Conservation (phyloP, 2,329 filamentous ascomycete genomes). For the Leptosphaerulina australis region DNA sequence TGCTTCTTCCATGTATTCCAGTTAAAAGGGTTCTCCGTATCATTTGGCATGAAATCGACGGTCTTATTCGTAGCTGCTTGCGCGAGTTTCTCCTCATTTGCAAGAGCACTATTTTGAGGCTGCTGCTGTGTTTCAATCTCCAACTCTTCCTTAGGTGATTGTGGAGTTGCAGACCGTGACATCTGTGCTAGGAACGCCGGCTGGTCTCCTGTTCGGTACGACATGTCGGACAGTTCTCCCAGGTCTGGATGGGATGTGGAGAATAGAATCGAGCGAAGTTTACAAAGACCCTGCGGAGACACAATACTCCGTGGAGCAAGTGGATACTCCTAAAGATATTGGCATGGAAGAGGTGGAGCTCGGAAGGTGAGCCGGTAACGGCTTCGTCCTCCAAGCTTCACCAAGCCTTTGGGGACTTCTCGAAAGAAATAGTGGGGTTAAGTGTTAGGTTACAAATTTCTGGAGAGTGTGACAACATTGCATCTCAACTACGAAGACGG, state of each 20-base stretch:
- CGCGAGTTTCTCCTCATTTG: slow-evolving; percentile 1
- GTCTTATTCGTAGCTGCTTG: slow-evolving; percentile 7
- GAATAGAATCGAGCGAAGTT: background rate
- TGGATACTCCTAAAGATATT: slow-evolving; percentile 6
- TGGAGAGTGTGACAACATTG: slow-evolving; percentile 12
- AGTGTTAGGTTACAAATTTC: background rate
- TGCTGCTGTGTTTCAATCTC: background rate
- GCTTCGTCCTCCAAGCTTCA: slow-evolving; percentile 15
- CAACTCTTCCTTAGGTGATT: slow-evolving; percentile 4
- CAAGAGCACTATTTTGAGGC: background rate
- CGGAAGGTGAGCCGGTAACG: slow-evolving; percentile 5
- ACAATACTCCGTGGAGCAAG: slow-evolving; percentile 2
- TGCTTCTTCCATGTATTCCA: slow-evolving; percentile 52
- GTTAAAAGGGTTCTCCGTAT: slow-evolving; percentile 49
- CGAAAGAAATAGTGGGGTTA: background rate
- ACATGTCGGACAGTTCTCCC: slow-evolving; percentile 5
- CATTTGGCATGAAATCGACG: slow-evolving; percentile 29
- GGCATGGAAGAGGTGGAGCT: slow-evolving; percentile 6
- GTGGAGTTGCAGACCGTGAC: slow-evolving; percentile 5
- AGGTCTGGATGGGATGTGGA: slow-evolving; percentile 1
- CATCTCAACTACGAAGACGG: background rate
- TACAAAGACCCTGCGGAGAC: slow-evolving; percentile 1
- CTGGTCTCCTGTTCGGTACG: background rate
- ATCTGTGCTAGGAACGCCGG: background rate
- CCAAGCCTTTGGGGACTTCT: slow-evolving; percentile 3